phyloP scores from a whole-genome alignment of 192 early-diverging fungal species.

The Bifiguratus adelaidae region DNA sequence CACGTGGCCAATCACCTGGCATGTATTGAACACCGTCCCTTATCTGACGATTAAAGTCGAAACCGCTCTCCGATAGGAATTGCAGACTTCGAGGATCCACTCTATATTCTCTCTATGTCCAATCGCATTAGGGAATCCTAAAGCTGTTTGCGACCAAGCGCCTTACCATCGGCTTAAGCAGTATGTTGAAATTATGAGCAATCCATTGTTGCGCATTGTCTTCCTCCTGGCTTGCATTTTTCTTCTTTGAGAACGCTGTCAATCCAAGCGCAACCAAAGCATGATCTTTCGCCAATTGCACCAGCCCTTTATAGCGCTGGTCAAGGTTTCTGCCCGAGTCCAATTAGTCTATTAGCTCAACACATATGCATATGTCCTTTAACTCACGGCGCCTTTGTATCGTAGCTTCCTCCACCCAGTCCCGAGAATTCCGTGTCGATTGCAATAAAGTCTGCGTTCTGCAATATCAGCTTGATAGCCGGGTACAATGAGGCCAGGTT shows the following conservation, averaged over 20 bases:
- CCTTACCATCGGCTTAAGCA: background rate
- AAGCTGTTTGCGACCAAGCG: background rate
- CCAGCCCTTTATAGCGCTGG: conserved; percentile 69
- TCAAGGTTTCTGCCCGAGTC: conserved; percentile 56
- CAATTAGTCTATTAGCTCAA: background rate
- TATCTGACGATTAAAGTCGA: conserved; percentile 77
- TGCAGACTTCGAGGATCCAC: conserved; percentile 59
- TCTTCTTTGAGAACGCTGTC: conserved; percentile 45
- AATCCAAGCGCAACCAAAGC: conserved; percentile 83
- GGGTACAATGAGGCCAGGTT: too few relatives aligned
- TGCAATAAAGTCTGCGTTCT: conserved; percentile 61
- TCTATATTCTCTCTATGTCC: conserved; percentile 43
- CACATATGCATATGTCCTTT: background rate
- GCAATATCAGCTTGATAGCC: conserved; percentile 29
- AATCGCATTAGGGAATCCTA: conserved; percentile 24
- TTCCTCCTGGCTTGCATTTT: background rate
- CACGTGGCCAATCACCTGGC: background rate
- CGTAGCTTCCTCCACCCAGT: conserved; percentile 32
- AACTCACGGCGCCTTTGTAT: conserved; percentile 21
- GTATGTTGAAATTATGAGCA: conserved; percentile 23
- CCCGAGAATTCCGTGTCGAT: conserved; percentile 93
- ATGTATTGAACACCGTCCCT: conserved; percentile 68
- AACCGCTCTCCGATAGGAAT: conserved; percentile 77
- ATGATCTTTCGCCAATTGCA: conserved; percentile 57
- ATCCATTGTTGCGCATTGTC: conserved; percentile 4